Base-by-base conservation (phyloP, 306 rosid species). In the Trifolium subterraneum region DNA sequence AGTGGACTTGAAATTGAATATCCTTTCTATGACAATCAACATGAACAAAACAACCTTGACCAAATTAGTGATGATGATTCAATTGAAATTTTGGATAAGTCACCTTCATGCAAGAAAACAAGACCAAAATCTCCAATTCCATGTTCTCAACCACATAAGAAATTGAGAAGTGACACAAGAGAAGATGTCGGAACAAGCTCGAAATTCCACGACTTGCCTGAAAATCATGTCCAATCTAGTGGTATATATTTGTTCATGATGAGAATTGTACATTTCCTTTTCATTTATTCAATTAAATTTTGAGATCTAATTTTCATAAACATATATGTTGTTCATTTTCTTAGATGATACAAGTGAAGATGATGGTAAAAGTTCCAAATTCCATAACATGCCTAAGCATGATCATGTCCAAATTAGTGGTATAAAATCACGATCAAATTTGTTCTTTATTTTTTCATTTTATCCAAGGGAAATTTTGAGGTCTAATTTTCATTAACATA, bases 111-210 rank as follows among this genome's bases (percentile, higher is more conserved):
- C 15, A 22, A 39, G 35, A 66, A 54, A 7, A 7, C 23, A 29
- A 66, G 15, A 66, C 6, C 4, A 6, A 54, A 66, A 41, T 12
- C 73, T 36, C 56, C 33, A 65, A 41, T 66, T 10, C 6, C 38
- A 9, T 18, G 4, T 55, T 22, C 80, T 55, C 36, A 13, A 11
- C 50, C 38, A 42, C 23, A 0, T 5, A 67, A 55, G 58, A 76
- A n/a, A 55, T 8, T 66, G 68, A 56, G 38, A 67, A 16, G 60
- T 36, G 7, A 52, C 22, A 31, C 3, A 7, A 18, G 10, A 19
- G 23, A 35, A 52, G 74, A 15, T 54, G 50, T 41, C 29, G 59
- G 33, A 67, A 42, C 31, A 68, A 58, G 63, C 80, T 25, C 60
- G 22, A 58, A 59, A 58, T 10, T 19, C 23, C 35, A 52, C 23